Evolutionary conservation across 495 filamentous ascomycete genomes (phyloP).

Genomic region (Aspergillus cristatus): DNA sequence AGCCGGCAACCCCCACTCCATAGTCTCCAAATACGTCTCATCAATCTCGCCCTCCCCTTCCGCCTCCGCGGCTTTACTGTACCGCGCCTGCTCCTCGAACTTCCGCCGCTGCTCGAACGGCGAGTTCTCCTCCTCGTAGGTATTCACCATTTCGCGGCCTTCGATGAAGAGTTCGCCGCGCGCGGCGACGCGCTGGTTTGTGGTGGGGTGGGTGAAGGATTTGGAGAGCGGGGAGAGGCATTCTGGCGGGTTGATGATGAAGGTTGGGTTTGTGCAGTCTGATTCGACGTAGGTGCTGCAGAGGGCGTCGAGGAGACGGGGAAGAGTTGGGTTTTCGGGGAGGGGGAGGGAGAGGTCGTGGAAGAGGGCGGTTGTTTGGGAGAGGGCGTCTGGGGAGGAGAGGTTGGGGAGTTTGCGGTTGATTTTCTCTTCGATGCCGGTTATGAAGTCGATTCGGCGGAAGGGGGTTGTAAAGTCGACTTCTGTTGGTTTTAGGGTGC

Average conservation of each 20-base stretch:
- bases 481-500: constrained; percentile 41
- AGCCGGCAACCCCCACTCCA: constrained; percentile 83
- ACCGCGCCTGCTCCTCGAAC: constrained; percentile 54
- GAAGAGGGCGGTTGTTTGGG: constrained; percentile 50
- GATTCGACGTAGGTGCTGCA: constrained; percentile 67
- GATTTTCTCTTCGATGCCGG: constrained; percentile 59
- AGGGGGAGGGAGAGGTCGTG: constrained; percentile 38
- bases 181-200: constrained; percentile 61
- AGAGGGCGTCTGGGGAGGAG: constrained; percentile 38
- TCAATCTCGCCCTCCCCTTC: constrained; percentile 49
- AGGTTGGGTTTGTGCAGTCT: constrained; percentile 61
- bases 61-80: constrained; percentile 25
- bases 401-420: constrained; percentile 63
- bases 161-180: constrained; percentile 83
- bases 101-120: constrained; percentile 81
- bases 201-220: constrained; percentile 54
- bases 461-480: constrained; percentile 53
- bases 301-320: constrained; percentile 80
- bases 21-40: constrained; percentile 70
- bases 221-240: constrained; percentile 89
- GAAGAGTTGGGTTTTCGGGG: constrained; percentile 52
- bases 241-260: constrained; percentile 85
- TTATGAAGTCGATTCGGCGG: constrained; percentile 69
- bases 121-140: constrained; percentile 97
- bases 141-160: constrained; percentile 77